These are phyloP conservation scores for Phialophora tarda DNA, from an alignment of 2,329 filamentous ascomycete species.

Conservation along the genomic window DNA sequence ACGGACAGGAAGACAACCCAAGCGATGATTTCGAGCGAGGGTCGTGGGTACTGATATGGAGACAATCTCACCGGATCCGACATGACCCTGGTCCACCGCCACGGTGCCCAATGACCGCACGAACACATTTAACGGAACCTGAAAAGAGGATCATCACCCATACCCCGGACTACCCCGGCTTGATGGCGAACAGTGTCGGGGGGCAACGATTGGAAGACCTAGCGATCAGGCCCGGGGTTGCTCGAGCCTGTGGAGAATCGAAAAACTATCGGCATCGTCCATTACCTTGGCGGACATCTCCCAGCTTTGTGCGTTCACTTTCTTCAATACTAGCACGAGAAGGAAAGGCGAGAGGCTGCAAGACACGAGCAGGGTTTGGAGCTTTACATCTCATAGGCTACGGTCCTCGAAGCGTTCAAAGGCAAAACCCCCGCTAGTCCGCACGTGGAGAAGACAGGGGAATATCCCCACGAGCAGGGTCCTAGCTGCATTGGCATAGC, in stretches of 20 bases:
- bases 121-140: background rate
- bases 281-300: background rate
- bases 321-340: background rate
- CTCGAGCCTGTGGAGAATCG: conserved; percentile 22
- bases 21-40: conserved; percentile 12
- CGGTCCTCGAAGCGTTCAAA: background rate
- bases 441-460: conserved; percentile 21
- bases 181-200: background rate
- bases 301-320: background rate
- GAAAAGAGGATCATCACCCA: conserved; percentile 16
- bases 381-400: background rate
- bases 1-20: background rate
- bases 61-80: conserved; percentile 25
- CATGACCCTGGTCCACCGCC: conserved; percentile 17
- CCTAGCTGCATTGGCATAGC: conserved; percentile 2
- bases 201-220: conserved; percentile 24
- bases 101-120: conserved; percentile 8
- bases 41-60: conserved; percentile 28
- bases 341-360: conserved; percentile 9
- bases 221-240: conserved; percentile 8
- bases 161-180: conserved; percentile 33
- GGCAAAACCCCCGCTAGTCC: conserved; percentile 8
- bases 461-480: conserved; percentile 20
- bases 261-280: background rate
- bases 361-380: background rate